Evolutionary conservation across 805 yeast genomes (phyloP), one percentile per base, ranked within the genome.

Genomic region (Monosporozyma servazzii): DNA sequence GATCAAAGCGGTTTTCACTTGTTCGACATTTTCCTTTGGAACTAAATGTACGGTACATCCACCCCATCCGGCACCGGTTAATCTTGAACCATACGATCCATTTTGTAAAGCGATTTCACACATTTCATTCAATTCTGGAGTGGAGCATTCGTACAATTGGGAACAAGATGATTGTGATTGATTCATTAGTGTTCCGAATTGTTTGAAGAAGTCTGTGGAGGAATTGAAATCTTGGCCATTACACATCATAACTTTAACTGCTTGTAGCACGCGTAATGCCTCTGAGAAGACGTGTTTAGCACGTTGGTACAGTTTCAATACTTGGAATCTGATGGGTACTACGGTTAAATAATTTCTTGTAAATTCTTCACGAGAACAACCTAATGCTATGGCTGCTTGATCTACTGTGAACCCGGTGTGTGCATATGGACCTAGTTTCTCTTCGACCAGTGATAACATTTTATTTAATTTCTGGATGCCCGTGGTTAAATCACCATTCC

Each of bases 61-160:
- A 37, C 89, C 89, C 75, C 81, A 84, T 2, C 89, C 90, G 8
- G 89, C 89, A 21, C 89, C 89, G 4, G 89, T 83, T n/a, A 81
- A 74, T 51, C 90, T 72, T 1, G 86, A 79, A n/a, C 89, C 89
- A 53, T 66, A 72, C 0, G 86, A 71, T 2, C 89, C 90, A 55
- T 76, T 72, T 1, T 55, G 60, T 41, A 71, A 63, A 2, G 87
- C 88, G 49, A 83, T 74, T 6, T 60, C 50, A 59, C 85, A 79
- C 40, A 84, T 62, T 10, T 65, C 64, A 51, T 82, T 79, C 47
- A 81, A 73, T 54, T 77, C 81, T 1, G 71, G 72, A 51, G 77
- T 75, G 1, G 86, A 80, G 51, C 84, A 79, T 53, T 80, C 75
- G 65, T 73, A 78, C 37, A 72, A 62, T 25, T 66, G 55, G 33